Percentiles rank a stretch among this genome's conserved stretches.
These are phyloP conservation scores for Pseudocercospora eumusae DNA, from an alignment of 2,329 filamentous ascomycete species.

Conservation along the genomic window DNA sequence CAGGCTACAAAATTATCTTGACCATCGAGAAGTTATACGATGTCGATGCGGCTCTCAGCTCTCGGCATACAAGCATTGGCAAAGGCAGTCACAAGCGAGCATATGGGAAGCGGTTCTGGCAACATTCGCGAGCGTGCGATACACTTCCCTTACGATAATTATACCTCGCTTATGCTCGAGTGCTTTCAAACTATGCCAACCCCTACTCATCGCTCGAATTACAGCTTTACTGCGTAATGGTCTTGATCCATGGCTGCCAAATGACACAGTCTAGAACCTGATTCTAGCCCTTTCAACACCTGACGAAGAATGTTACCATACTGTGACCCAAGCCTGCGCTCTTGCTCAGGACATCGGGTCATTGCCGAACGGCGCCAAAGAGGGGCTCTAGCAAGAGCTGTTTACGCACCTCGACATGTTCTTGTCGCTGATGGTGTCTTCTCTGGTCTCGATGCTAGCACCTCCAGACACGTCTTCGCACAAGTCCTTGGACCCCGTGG, in stretches of 20 bases:
- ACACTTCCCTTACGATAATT: slow-evolving; percentile 16
- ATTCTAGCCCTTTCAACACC: slow-evolving; percentile 37
- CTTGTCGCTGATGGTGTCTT: slow-evolving; percentile 83
- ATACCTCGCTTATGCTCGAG: slow-evolving; percentile 23
- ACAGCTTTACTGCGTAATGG: slow-evolving; percentile 17
- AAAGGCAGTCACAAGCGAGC: not conserved
- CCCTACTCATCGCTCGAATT: slow-evolving; percentile 23
- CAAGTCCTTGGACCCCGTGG: slow-evolving; percentile 47
- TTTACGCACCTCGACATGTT: slow-evolving; percentile 77
- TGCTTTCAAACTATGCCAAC: slow-evolving; percentile 26
- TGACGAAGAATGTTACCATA: slow-evolving; percentile 67
- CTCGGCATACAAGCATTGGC: slow-evolving; percentile 17
- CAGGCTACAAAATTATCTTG: slow-evolving; percentile 34
- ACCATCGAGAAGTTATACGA: slow-evolving; percentile 29
- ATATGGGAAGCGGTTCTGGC: slow-evolving; percentile 18
- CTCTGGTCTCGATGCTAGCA: slow-evolving; percentile 66
- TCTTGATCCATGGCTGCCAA: slow-evolving; percentile 27
- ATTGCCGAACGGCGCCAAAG: slow-evolving; percentile 76
- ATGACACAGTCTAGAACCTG: slow-evolving; percentile 23
- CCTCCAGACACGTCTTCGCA: slow-evolving; percentile 47
- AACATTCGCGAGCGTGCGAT: slow-evolving; percentile 2
- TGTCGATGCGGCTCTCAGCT: slow-evolving; percentile 26
- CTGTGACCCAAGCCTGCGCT: slow-evolving; percentile 71
- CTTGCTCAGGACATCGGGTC: slow-evolving; percentile 74
- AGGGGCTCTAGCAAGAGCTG: slow-evolving; percentile 73